These are phyloP conservation scores for Trichosporon sp. DNA, from an alignment of 1,284 basidiomycete genomes.

Conservation along the genomic window DNA sequence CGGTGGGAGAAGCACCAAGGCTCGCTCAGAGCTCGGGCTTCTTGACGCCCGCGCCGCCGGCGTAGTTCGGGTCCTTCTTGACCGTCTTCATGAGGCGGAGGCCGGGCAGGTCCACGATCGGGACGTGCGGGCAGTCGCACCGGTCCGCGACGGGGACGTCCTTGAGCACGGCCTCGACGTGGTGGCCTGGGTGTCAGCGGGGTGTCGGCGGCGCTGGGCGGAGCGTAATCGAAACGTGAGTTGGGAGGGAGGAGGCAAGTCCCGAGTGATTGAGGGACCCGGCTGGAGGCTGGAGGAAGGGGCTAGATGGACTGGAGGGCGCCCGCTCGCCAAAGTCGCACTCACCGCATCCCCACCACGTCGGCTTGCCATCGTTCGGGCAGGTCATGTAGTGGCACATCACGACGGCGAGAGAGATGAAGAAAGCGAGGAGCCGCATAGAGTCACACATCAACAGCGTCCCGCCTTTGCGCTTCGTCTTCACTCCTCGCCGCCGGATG, in stretches of 20 bases:
- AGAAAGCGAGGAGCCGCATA: background rate
- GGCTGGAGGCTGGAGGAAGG: background rate
- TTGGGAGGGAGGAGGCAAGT: background rate
- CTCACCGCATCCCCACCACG: constrained; percentile 51
- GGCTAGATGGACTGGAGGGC: background rate
- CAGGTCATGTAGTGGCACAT: constrained; percentile 48
- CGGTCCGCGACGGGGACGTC: constrained; percentile 28
- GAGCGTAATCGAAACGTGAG: too few species aligned
- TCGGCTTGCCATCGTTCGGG: constrained; percentile 48
- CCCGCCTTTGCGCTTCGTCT: background rate
- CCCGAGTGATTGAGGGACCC: too few species aligned
- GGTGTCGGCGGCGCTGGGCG: too few species aligned
- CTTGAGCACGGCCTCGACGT: constrained; percentile 41
- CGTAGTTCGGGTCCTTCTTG: background rate
- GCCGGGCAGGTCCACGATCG: constrained; percentile 16
- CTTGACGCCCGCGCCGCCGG: background rate
- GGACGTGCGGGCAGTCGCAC: constrained; percentile 44
- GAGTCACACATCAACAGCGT: background rate
- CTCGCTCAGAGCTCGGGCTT: background rate
- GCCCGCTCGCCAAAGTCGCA: background rate
- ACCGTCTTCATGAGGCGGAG: constrained; percentile 4
- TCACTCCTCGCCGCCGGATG: background rate
- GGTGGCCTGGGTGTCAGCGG: constrained; percentile 28
- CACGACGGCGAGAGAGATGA: background rate
- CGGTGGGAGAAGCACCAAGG: background rate